These are phyloP conservation scores for Bidens hawaiensis DNA, from an alignment of 140 eudicot genomes.

Conservation along the genomic window DNA sequence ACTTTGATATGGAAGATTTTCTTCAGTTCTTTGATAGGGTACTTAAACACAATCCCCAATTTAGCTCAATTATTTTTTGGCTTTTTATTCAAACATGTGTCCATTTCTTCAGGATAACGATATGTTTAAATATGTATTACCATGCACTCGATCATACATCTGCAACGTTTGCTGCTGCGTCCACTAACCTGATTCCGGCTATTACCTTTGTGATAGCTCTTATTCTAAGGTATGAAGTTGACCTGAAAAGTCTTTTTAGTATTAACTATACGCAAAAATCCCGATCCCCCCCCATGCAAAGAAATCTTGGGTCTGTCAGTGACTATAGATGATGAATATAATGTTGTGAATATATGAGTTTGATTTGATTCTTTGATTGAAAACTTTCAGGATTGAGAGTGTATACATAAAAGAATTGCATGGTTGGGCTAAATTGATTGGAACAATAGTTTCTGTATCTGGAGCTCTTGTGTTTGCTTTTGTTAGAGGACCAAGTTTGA, in stretches of 20 bases:
- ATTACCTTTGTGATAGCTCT: constrained; percentile 53
- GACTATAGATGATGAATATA: not conserved
- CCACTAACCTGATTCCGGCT: constrained; percentile 47
- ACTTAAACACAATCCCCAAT: not conserved
- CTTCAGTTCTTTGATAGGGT: constrained; percentile 57
- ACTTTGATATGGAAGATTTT: constrained; percentile 48
- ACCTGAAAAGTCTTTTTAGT: too few species aligned
- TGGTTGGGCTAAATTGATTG: constrained; percentile 52
- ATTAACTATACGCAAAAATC: too few species aligned
- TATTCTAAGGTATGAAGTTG: constrained; percentile 34
- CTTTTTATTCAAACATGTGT: not conserved
- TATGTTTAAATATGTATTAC: constrained; percentile 39
- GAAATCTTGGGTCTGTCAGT: too few species aligned
- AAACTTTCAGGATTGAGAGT: constrained; percentile 43
- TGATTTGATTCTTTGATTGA: not conserved
- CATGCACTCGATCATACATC: constrained; percentile 43
- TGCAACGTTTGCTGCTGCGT: constrained; percentile 65
- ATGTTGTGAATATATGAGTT: not conserved
- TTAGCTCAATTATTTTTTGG: not conserved
- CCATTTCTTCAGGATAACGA: constrained; percentile 33
- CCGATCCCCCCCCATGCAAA: too few species aligned
- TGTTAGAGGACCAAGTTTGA: constrained; percentile 44
- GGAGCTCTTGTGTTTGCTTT: constrained; percentile 60
- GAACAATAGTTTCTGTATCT: constrained; percentile 35
- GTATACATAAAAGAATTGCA: constrained; percentile 35